Base-by-base conservation (phyloP, 352 stramenopile genomes). In the Blastocystis sp. region DNA sequence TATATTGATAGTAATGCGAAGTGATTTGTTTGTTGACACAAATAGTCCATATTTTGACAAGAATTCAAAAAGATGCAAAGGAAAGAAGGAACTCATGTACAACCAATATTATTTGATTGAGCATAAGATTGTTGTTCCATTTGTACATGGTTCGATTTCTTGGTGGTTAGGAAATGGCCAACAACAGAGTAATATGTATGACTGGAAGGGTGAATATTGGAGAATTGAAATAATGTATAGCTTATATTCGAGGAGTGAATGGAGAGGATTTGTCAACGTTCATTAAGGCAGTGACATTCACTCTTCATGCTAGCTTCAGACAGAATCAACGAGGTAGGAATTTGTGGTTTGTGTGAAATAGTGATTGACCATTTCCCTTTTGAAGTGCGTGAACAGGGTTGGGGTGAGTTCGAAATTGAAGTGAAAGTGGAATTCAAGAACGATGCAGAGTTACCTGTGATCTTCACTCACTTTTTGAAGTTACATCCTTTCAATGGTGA, bases 381-480 rank as follows among this genome's bases (percentile, higher is more conserved):
- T 59, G 71, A 83, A 59, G 57, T 83, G 9, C 52, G 52, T 27
- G 71, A 83, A 43, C 71, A 83, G 37, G 71, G 71, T 19, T 83
- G 71, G 71, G 71, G 71, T 54, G 71, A 83, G 37, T 83, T 83
- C 24, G 71, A 83, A 27, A 59, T 83, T 19, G 71, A 69, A n/a
- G 46, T 83, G 29, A 83, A 83, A 43, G 57, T 83, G 52, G 71
- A 83, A 29, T 83, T 83, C 57, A 65, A 83, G 37, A 69, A 83
- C 57, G 52, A 65, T 21, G 57, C 52, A 3, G 71, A 83, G 37
- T 27, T 46, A 9, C 57, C 71, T 29, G 29, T 83, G 21, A 83
- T 52, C 11, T 83, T 83, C 19, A 51, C 27, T 35, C 71, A 83
- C 71, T 83, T 46, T 46, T 19, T 83, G 27, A 69, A 69, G 29